Percentiles rank a stretch among this genome's conserved stretches.
phyloP scores from a whole-genome alignment of 495 filamentous ascomycete species.

The Pseudoneurospora amorphoporcata region DNA sequence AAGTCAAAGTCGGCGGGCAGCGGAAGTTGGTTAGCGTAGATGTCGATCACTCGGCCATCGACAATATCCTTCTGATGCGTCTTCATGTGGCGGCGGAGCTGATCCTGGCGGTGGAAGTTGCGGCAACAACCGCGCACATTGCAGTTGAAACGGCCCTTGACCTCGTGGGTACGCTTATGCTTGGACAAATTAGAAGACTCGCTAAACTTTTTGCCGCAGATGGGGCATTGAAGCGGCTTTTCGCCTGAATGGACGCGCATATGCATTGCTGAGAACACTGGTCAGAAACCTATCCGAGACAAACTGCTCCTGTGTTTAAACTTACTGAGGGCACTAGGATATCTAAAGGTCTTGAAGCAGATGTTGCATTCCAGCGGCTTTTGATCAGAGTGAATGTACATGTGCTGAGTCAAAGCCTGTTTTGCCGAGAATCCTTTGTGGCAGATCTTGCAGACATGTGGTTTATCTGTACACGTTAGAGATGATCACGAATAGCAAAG shows the following conservation, averaged over 20 bases:
- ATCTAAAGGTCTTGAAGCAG: constrained; percentile 45
- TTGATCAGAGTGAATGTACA: constrained; percentile 50
- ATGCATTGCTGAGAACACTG: constrained; percentile 39
- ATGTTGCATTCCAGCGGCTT: constrained; percentile 46
- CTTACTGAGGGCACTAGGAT: constrained; percentile 45
- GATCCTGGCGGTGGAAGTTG: constrained; percentile 47
- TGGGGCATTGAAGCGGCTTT: constrained; percentile 38
- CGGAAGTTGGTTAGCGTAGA: not conserved
- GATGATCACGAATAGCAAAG: not conserved
- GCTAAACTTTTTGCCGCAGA: constrained; percentile 40
- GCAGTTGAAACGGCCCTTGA: constrained; percentile 40
- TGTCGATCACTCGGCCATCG: not conserved
- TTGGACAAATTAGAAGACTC: constrained; percentile 50
- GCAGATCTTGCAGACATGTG: constrained; percentile 43
- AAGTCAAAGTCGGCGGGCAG: not conserved
- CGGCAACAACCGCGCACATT: constrained; percentile 36
- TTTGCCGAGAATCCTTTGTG: constrained; percentile 46
- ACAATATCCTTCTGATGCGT: constrained; percentile 23
- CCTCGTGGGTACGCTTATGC: constrained; percentile 40
- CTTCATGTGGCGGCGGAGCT: constrained; percentile 36
- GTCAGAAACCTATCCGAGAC: not conserved
- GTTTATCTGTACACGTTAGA: constrained; percentile 38
- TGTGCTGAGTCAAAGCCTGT: constrained; percentile 51
- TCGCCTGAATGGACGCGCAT: constrained; percentile 43
- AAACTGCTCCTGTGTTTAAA: not conserved